A percentile compares a stretch with the other conserved stretches of the same genome.
These are phyloP conservation scores for Primulina eburnea DNA, from an alignment of 257 asterid genomes.

Conservation along the genomic window DNA sequence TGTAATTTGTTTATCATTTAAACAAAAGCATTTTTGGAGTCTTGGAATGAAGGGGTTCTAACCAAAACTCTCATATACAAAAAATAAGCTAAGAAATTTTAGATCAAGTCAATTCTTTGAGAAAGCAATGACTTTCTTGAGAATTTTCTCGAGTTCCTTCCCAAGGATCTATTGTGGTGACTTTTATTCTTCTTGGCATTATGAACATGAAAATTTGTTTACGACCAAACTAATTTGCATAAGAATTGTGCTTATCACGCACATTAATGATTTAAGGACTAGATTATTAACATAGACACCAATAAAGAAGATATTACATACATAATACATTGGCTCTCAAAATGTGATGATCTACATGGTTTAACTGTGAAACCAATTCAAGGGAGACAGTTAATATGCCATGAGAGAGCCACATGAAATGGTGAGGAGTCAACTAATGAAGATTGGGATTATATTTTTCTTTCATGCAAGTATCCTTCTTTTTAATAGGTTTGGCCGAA, in stretches of 20 bases:
- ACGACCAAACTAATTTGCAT: conserved; percentile 2
- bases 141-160: conserved; percentile 10
- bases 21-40: background rate
- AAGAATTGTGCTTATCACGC: conserved; percentile 12
- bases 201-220: conserved; percentile 1
- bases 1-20: background rate
- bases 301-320: background rate
- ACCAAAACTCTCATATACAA: conserved; percentile 9
- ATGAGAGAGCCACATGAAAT: background rate
- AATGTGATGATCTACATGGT: background rate
- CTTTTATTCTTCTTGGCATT: conserved; percentile 1
- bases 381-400: background rate
- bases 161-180: conserved; percentile 10
- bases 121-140: conserved; percentile 13
- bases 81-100: conserved; percentile 3
- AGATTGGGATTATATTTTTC: too few species aligned
- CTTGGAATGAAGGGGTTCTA: background rate
- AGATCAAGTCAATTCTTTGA: conserved; percentile 3
- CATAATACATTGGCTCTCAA: background rate
- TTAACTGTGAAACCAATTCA: background rate
- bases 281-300: conserved; percentile 8
- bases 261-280: background rate
- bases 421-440: background rate
- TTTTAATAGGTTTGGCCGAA: background rate
- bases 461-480: background rate